A percentile compares a stretch with the other conserved stretches of the same genome.
Evolutionary conservation across 768 basidiomycete genomes (phyloP).

Genomic region (Kwoniella europaea): DNA sequence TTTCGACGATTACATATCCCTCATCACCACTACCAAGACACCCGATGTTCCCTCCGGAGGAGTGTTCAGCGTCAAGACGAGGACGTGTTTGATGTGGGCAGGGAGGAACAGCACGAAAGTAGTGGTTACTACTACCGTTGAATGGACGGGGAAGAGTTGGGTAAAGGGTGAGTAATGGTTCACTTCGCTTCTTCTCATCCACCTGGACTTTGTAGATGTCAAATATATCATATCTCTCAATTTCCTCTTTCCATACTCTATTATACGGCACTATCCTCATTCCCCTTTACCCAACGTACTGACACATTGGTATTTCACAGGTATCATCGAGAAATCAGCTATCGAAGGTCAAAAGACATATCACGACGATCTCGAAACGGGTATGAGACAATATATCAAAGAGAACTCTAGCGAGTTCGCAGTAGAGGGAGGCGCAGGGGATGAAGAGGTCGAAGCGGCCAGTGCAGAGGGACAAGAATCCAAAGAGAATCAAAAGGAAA

Average conservation of each 20-base stretch:
- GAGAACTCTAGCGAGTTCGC: constrained; percentile 90
- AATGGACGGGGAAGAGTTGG: constrained; percentile 96
- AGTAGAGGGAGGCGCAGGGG: constrained; percentile 64
- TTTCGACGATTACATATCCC: constrained; percentile 79
- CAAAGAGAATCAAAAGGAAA: constrained; percentile 18
- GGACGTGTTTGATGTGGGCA: constrained; percentile 95
- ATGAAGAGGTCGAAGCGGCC: constrained; percentile 24
- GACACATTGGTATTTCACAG: constrained; percentile 60
- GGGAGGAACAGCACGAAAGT: constrained; percentile 75
- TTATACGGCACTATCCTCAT: too few relatives aligned
- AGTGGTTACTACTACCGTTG: constrained; percentile 85
- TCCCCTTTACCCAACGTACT: too few relatives aligned
- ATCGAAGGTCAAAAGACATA: constrained; percentile 91
- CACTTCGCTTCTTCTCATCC: background rate
- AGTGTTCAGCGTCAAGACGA: constrained; percentile 90
- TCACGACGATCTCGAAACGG: constrained; percentile 78
- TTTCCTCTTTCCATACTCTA: too few relatives aligned
- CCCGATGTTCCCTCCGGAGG: constrained; percentile 95
- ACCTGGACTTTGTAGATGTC: background rate
- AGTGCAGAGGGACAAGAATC: constrained; percentile 5
- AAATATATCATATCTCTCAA: too few relatives aligned
- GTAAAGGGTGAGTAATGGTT: constrained; percentile 73
- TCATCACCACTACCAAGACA: constrained; percentile 85
- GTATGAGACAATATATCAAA: constrained; percentile 86
- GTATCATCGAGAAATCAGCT: constrained; percentile 88